Conservation (phyloP, 768 basidiomycete genomes). For the Mycena crocata region DNA sequence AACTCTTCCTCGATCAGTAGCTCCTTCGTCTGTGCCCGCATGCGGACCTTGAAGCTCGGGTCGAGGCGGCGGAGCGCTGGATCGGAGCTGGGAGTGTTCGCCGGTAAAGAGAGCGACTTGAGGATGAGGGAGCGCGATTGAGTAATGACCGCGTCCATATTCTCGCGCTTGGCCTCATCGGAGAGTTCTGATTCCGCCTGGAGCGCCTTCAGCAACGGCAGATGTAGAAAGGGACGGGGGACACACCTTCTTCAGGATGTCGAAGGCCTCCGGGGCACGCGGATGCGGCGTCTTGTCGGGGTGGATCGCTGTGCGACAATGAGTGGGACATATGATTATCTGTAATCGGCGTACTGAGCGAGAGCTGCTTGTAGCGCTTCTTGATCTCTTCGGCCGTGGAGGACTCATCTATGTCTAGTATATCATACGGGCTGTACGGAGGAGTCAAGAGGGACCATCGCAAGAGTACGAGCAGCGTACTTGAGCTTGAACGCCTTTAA, state of each 20-base stretch:
- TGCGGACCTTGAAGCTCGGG: constrained; percentile 74
- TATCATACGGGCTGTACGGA: constrained; percentile 86
- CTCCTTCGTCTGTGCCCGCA: constrained; percentile 82
- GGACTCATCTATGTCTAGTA: constrained; percentile 81
- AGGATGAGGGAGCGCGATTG: constrained; percentile 80
- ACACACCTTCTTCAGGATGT: constrained; percentile 89
- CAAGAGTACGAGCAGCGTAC: constrained; percentile 54
- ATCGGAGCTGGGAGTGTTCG: constrained; percentile 69
- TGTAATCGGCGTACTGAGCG: constrained; percentile 71
- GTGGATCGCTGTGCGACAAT: constrained; percentile 81
- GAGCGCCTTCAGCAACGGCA: constrained; percentile 1
- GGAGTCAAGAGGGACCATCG: neutral
- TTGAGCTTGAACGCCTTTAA: constrained; percentile 96
- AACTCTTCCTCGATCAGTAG: constrained; percentile 92
- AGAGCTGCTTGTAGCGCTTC: constrained; percentile 87
- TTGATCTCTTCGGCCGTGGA: constrained; percentile 88
- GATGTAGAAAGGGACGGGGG: neutral
- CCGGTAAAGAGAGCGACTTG: constrained; percentile 70
- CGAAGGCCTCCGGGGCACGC: constrained; percentile 92
- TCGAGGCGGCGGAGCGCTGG: constrained; percentile 61
- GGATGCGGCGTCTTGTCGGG: constrained; percentile 96
- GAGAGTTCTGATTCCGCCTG: constrained; percentile 89
- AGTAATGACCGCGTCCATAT: constrained; percentile 82
- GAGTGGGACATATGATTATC: neutral
- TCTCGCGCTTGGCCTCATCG: constrained; percentile 82